Percentiles rank a stretch among this genome's conserved stretches.
Conservation (phyloP, 306 rosid genomes). For the Medicago ruthenica region DNA sequence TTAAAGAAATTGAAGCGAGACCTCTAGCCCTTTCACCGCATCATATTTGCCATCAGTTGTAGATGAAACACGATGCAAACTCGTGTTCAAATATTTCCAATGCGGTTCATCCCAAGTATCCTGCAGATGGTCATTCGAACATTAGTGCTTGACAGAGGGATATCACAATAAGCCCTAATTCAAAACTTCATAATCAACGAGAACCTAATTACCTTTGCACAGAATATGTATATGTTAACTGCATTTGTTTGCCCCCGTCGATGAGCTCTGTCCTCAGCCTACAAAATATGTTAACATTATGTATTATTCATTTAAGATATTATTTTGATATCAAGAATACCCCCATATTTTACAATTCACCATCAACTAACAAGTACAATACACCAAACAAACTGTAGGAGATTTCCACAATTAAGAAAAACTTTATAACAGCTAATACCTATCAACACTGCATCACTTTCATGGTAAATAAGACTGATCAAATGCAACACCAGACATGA, state of each 20-base stretch:
- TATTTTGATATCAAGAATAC: constrained; percentile 1
- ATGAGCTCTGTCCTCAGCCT: constrained; percentile 99
- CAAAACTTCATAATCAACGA: constrained; percentile 35
- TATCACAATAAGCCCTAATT: constrained; percentile 21
- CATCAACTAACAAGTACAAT: constrained; percentile 24
- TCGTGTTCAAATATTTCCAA: constrained; percentile 78
- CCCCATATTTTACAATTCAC: constrained; percentile 31
- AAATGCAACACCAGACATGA: constrained; percentile 25
- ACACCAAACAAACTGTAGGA: constrained; percentile 11
- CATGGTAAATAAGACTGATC: constrained; percentile 19
- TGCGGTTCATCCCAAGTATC: constrained; percentile 81
- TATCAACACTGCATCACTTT: constrained; percentile 10
- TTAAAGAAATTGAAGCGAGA: constrained; percentile 24
- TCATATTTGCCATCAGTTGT: constrained; percentile 91
- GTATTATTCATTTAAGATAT: constrained; percentile 36
- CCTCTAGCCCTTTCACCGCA: constrained; percentile 72
- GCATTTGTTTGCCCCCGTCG: constrained; percentile 93
- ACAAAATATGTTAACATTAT: constrained; percentile 48
- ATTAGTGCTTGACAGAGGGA: constrained; percentile 37
- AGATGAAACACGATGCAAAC: constrained; percentile 79
- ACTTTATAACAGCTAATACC: constrained; percentile 1
- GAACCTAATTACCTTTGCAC: constrained; percentile 76
- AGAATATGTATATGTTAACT: constrained; percentile 84
- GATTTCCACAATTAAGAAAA: constrained; percentile 6
- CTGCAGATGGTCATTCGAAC: constrained; percentile 54